A percentile compares a stretch with the other conserved stretches of the same genome.
Conservation (phyloP, 345 rosid species). For the Citrus sp. region DNA sequence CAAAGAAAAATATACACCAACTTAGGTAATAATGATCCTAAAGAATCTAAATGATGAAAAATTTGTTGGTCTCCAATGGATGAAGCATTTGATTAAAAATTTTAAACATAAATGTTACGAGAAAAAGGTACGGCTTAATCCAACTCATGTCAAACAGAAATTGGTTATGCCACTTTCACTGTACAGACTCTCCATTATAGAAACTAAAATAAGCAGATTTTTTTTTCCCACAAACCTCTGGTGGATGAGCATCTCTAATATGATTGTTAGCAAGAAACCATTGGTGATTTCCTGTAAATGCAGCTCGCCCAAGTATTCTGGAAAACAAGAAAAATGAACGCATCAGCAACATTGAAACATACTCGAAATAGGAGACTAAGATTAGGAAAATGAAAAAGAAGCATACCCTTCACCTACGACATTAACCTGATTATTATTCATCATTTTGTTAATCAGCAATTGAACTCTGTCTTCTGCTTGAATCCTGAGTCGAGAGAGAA, state of each 20-base stretch:
- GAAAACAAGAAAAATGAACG: conserved; percentile 14
- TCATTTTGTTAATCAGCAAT: conserved; percentile 69
- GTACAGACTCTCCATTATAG: not conserved
- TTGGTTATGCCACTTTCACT: not conserved
- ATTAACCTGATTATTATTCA: conserved; percentile 63
- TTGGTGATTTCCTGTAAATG: conserved; percentile 79
- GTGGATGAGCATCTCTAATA: conserved; percentile 53
- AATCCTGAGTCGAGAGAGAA: conserved; percentile 24
- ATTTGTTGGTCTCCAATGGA: not conserved
- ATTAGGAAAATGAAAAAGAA: not conserved
- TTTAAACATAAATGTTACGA: not conserved
- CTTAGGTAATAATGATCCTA: not conserved
- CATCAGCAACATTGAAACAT: not conserved
- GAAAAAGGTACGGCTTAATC: not conserved
- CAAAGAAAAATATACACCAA: not conserved
- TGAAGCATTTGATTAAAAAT: not conserved
- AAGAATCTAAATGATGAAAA: not conserved
- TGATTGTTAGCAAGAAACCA: conserved; percentile 74
- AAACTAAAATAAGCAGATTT: not conserved
- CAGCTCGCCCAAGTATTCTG: conserved; percentile 89
- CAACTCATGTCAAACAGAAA: not conserved
- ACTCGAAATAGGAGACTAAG: not conserved
- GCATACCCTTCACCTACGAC: conserved; percentile 89
- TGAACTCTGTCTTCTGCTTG: conserved; percentile 43
- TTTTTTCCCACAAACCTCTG: conserved; percentile 43